Evolutionary conservation across 2,329 filamentous ascomycete genomes (phyloP).

Genomic region (Aspergillus tubingensis): DNA sequence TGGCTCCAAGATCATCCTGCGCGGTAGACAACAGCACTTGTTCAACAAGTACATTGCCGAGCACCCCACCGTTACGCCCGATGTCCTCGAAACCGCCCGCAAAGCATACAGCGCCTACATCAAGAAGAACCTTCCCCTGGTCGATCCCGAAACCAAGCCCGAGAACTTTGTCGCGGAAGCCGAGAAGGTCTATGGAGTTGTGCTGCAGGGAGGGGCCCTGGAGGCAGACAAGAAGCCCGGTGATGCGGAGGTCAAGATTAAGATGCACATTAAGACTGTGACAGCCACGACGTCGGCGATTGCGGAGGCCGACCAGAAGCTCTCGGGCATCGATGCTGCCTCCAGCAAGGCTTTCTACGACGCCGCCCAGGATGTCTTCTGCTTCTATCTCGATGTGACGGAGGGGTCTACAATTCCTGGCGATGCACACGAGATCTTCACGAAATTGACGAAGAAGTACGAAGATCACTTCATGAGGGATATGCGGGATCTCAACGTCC

Average conservation of each 20-base stretch:
- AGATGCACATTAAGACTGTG: slow-evolving; percentile 78
- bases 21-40: slow-evolving; percentile 74
- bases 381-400: slow-evolving; percentile 73
- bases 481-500: slow-evolving; percentile 82
- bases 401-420: slow-evolving; percentile 60
- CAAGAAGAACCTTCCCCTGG: slow-evolving; percentile 66
- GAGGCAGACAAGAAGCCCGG: slow-evolving; percentile 59
- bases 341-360: slow-evolving; percentile 54
- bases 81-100: slow-evolving; percentile 52
- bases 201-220: slow-evolving; percentile 58
- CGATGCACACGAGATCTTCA: slow-evolving; percentile 75
- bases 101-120: slow-evolving; percentile 59
- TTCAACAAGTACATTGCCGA: slow-evolving; percentile 66
- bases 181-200: slow-evolving; percentile 54
- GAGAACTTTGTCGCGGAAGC: slow-evolving; percentile 51
- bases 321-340: slow-evolving; percentile 23
- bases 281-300: slow-evolving; percentile 57
- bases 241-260: slow-evolving; percentile 82
- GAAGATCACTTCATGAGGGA: slow-evolving; percentile 87
- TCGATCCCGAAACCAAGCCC: slow-evolving; percentile 49
- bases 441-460: slow-evolving; percentile 79
- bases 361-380: slow-evolving; percentile 67
- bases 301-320: slow-evolving; percentile 31
- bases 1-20: slow-evolving; percentile 58
- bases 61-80: slow-evolving; percentile 46